Evolutionary conservation across 2,329 filamentous ascomycete species (phyloP).

Genomic region (Beauveria bassiana): DNA sequence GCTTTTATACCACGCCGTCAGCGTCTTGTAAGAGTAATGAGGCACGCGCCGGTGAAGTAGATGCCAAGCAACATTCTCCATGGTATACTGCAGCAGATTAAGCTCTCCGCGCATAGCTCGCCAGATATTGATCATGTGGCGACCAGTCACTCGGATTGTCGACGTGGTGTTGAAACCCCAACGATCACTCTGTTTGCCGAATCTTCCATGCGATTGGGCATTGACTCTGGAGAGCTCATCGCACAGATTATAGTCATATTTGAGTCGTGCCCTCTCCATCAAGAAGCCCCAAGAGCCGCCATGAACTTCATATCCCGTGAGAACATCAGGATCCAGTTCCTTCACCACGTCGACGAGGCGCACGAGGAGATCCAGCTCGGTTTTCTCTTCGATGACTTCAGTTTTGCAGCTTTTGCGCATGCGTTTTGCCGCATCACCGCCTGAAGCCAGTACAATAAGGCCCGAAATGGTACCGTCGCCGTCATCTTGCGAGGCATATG

Average conservation of each 20-base stretch:
- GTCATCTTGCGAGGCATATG: constrained; percentile 23
- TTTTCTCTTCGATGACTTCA: constrained; percentile 65
- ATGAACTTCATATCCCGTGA: constrained; percentile 93
- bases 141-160: constrained; percentile 82
- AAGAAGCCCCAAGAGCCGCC: constrained; percentile 92
- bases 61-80: constrained; percentile 94
- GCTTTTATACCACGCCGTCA: constrained; percentile 77
- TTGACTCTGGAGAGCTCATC: constrained; percentile 90
- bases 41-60: constrained; percentile 80
- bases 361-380: constrained; percentile 78
- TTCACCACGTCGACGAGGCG: constrained; percentile 84
- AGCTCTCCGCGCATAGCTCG: constrained; percentile 90
- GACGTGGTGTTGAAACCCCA: constrained; percentile 96
- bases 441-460: constrained; percentile 62
- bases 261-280: constrained; percentile 76
- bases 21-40: constrained; percentile 70
- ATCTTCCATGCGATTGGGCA: constrained; percentile 70
- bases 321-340: constrained; percentile 76
- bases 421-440: constrained; percentile 48
- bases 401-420: constrained; percentile 54
- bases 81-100: constrained; percentile 85
- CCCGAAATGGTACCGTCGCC: constrained; percentile 53
- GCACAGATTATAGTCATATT: constrained; percentile 85
- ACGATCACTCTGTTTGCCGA: constrained; percentile 76
- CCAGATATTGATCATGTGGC: constrained; percentile 97